Base-by-base conservation (phyloP, 1,284 basidiomycete genomes). In the Cystobasidium slooffiae region DNA sequence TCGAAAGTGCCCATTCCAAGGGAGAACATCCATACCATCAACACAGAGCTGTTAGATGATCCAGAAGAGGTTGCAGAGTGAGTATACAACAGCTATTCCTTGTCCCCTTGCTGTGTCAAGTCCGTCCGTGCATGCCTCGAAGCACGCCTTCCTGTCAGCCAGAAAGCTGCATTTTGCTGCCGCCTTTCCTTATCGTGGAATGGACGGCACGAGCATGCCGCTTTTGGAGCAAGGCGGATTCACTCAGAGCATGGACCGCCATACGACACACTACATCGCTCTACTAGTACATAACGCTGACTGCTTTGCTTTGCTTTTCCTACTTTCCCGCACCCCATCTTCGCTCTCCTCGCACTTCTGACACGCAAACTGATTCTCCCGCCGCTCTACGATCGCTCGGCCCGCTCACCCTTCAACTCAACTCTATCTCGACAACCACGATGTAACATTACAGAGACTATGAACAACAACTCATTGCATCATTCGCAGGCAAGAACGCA, bases 401-500 rank as follows among this genome's bases (percentile, higher is more conserved):
- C 18, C 46, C 62, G 18, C 22, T 49, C 51, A 20, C 24, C 6
- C 14, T 51, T 16, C 18, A 14, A 41, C 56, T 16, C 16, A 9
- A 59, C 18, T 56, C 53, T 56, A 56, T 7, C 1, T 16, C n/a
- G 22, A 1, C 20, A 1, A 37, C 1, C 63, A 31, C n/a, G 10
- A 18, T 56, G 95, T 83, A 88, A 95, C 78, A 85, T 92, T 6
- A 94, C 97, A 69, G 68, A 82, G 89, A 90, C 22, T 99, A 99
- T 84, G 95, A 98, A 84, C 90, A 94, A 82, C 88, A 92, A 83
- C 90, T 99, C 78, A 93, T 97, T 78, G 85, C 83, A 75, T 91
- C 93, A 80, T 99, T 99, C 82, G 93, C 93, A 0, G 89, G 90
- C 80, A 91, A 89, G 80, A 92, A 96, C 82, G 87, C 93, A 3